Evolutionary conservation across 148 eudicot species (phyloP), one percentile per base, ranked within the genome.

Genomic region (Rhododendron molle): DNA sequence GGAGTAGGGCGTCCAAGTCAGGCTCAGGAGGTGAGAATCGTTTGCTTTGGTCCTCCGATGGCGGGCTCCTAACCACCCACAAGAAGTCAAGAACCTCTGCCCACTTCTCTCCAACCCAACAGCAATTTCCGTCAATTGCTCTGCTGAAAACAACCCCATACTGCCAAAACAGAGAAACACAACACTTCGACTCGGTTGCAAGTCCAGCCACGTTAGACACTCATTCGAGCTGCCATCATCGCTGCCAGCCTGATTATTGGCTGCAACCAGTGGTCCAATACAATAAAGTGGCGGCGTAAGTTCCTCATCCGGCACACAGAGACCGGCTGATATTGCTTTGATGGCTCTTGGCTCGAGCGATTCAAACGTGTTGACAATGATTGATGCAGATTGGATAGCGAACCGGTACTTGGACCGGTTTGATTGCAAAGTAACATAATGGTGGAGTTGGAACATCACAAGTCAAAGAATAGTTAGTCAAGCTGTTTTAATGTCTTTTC

Each of bases 81-180:
- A 94, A 52, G n/a, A n/a, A n/a, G n/a, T n/a, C n/a, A n/a, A n/a
- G 52, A 94, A 94, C 47, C 93, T 83, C 21, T 86, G 90, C 0
- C 90, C 92, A 65, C 93, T 90, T 43, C 72, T 87, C 58, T 94
- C 95, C 79, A 94, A 86, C 34, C 95, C 97, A 0, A 86, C 8
- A 0, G 95, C 94, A 2, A 92, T 87, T 76, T 92, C 94, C 60
- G 20, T 85, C 78, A 90, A 28, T 52, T 94, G 97, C 46, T 87
- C 87, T 28, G 26, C 62, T 0, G 88, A 81, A 32, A 93, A 91
- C 76, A 87, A 12, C 1, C 94, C 92, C 78, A 84, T 26, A 38
- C 93, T 92, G 18, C 94, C 93, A 46, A 92, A 93, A 50, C 93
- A 90, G 28, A 93, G 82, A 82, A 85, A 93, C 23, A 93, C 91